Conservation (phyloP, 192 early-diverging fungal genomes). For the Chytriomyces sp. region DNA sequence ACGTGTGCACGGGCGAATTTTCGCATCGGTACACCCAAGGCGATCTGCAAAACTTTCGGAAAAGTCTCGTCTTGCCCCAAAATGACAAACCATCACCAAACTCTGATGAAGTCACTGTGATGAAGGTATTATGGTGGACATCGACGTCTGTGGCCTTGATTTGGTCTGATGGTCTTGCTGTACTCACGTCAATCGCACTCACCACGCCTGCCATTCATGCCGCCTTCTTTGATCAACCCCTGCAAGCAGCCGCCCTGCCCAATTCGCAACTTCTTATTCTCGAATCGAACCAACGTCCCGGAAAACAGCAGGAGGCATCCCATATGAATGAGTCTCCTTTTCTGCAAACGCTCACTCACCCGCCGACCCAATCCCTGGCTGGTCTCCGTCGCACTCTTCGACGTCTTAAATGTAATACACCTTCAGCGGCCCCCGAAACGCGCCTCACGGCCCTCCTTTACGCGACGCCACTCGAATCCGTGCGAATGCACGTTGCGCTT, state of each 20-base stretch:
- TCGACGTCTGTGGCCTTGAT: slow-evolving; percentile 48
- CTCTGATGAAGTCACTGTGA: neutral
- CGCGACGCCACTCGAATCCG: slow-evolving; percentile 52
- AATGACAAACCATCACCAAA: neutral
- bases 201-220: slow-evolving; percentile 18
- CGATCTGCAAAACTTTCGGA: neutral
- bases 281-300: neutral
- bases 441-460: slow-evolving; percentile 30
- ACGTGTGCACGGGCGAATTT: neutral
- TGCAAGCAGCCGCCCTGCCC: slow-evolving; percentile 7
- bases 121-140: slow-evolving; percentile 62
- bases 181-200: slow-evolving; percentile 48
- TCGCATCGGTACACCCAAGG: neutral
- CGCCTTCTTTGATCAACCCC: neutral
- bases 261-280: slow-evolving; percentile 34
- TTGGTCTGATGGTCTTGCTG: slow-evolving; percentile 55
- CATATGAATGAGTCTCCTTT: neutral
- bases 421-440: neutral
- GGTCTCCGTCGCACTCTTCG: neutral
- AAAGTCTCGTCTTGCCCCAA: neutral
- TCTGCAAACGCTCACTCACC: neutral
- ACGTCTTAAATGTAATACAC: slow-evolving; percentile 1
- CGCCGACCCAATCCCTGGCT: slow-evolving; percentile 6
- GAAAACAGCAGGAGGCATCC: neutral
- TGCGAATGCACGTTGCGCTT: slow-evolving; percentile 53